Base-by-base conservation (phyloP, 2,329 filamentous ascomycete genomes). In the Exophiala oligosperma region DNA sequence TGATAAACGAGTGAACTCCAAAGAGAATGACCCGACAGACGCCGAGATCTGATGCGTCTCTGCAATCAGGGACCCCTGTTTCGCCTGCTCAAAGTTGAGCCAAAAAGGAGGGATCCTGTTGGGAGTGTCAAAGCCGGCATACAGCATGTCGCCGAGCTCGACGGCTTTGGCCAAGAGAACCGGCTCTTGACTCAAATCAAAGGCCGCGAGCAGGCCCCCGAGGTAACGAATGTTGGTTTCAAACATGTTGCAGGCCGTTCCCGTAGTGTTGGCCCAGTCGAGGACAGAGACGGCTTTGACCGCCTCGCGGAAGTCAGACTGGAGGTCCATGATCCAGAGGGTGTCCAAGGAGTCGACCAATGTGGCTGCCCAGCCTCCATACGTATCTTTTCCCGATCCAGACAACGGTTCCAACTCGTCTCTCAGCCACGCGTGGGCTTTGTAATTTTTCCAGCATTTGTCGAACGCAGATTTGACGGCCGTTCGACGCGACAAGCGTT, bases 271-370 rank as follows among this genome's bases (percentile, higher is more conserved):
- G 1, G 81, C 80, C 68, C 90, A 90, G 70, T 89, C 84, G 49
- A 90, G 85, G 4, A 73, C 60, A 64, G 80, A 76, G 3, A 84
- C 80, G 0, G 83, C 84, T 49, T 77, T 73, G 1, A 86, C 83
- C 1, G 87, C 86, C 63, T 83, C 79, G 40, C 83, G 77, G 66
- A 90, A 90, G 59, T 90, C 86, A 0, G 81, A 75, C 61, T 79
- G 79, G 67, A 89, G 64, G 6, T 82, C 87, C 82, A 90, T 85
- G 62, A 90, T 86, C 86, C 86, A 90, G 8, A 90, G 76, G 14
- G 84, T 85, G 69, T 90, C 87, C 41, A 89, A 75, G 2, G 83
- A 75, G 67, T 88, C 85, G 11, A 88, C 83, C 53, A 88, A 73
- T 4, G 85, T 88, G 4, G 85, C 85, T 4, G 81, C 83, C 85